These are phyloP conservation scores for Metschnikowia baotianmanensis DNA, from an alignment of 805 yeast genomes.

Conservation along the genomic window DNA sequence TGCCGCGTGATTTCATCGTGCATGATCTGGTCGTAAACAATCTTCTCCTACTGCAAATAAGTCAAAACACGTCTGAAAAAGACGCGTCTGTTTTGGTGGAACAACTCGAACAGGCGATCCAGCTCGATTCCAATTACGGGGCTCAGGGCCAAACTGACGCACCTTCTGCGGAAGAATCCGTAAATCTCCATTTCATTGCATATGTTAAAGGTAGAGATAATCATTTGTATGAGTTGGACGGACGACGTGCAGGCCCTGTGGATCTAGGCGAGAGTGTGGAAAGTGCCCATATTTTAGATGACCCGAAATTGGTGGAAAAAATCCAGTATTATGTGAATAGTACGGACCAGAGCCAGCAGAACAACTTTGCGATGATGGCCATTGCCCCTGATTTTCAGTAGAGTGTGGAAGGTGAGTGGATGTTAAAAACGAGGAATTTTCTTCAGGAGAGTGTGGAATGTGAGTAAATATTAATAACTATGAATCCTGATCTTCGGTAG, in stretches of 20 bases:
- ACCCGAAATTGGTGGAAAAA: conserved; percentile 47
- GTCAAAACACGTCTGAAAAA: conserved; percentile 21
- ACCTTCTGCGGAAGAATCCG: conserved; percentile 52
- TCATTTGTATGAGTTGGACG: conserved; percentile 81
- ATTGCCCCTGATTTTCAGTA: conserved; percentile 48
- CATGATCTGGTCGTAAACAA: conserved; percentile 32
- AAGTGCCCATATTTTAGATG: conserved; percentile 50
- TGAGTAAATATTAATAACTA: too few relatives aligned
- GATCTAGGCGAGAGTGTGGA: conserved; percentile 49
- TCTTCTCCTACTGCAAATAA: conserved; percentile 24
- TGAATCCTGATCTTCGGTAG: too few relatives aligned
- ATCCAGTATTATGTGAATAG: conserved; percentile 65
- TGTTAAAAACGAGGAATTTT: too few relatives aligned
- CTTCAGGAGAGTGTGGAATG: too few relatives aligned
- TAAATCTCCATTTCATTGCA: conserved; percentile 74
- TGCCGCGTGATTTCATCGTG: conserved; percentile 46
- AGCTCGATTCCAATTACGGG: conserved; percentile 45
- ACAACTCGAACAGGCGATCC: conserved; percentile 39
- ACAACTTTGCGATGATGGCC: conserved; percentile 77
- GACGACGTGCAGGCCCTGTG: conserved; percentile 76
- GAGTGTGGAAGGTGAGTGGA: too few relatives aligned
- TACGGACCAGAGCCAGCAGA: conserved; percentile 56
- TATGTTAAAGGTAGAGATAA: conserved; percentile 57
- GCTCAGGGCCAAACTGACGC: conserved; percentile 64
- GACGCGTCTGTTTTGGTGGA: conserved; percentile 47